These are phyloP conservation scores for Zygosaccharomyces pseudobailii DNA, from an alignment of 1,139 yeast genomes.

Conservation along the genomic window DNA sequence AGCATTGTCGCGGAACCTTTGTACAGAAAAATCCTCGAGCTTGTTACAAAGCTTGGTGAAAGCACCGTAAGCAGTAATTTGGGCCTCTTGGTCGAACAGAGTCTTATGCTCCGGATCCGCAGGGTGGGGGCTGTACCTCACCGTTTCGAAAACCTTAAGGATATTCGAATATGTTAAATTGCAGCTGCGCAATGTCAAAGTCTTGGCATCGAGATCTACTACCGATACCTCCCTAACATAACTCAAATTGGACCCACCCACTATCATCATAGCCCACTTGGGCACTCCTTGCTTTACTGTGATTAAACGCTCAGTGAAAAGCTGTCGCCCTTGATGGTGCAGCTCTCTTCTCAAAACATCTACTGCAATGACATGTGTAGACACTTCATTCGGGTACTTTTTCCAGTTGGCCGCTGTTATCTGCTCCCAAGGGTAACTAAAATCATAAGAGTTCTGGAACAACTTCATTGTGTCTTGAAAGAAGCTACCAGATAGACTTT, in stretches of 20 bases:
- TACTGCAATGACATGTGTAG: conserved; percentile 93
- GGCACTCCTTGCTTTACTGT: conserved; percentile 90
- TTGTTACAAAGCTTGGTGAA: conserved; percentile 67
- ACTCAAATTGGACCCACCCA: conserved; percentile 70
- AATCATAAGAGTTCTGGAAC: conserved; percentile 62
- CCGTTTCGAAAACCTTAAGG: conserved; percentile 80
- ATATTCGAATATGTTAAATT: conserved; percentile 79
- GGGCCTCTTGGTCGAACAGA: conserved; percentile 73
- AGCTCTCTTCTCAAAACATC: conserved; percentile 76
- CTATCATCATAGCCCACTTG: conserved; percentile 65
- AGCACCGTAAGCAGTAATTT: conserved; percentile 78
- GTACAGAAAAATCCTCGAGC: conserved; percentile 88
- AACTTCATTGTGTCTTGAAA: conserved; percentile 56
- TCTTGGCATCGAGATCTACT: conserved; percentile 62
- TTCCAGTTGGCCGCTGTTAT: conserved; percentile 97
- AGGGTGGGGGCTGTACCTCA: conserved; percentile 67
- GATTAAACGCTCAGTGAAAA: conserved; percentile 80
- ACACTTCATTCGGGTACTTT: conserved; percentile 88
- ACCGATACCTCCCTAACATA: conserved; percentile 88
- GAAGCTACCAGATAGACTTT: neutral
- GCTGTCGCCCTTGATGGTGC: conserved; percentile 48
- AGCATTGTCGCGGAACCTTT: conserved; percentile 86
- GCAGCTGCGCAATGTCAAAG: conserved; percentile 75
- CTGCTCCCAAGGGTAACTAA: conserved; percentile 86
- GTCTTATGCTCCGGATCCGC: conserved; percentile 49